Percentiles rank a stretch among this genome's conserved stretches.
These are phyloP conservation scores for Backusella tuberculispora DNA, from an alignment of 192 early-diverging fungal genomes.

Conservation along the genomic window DNA sequence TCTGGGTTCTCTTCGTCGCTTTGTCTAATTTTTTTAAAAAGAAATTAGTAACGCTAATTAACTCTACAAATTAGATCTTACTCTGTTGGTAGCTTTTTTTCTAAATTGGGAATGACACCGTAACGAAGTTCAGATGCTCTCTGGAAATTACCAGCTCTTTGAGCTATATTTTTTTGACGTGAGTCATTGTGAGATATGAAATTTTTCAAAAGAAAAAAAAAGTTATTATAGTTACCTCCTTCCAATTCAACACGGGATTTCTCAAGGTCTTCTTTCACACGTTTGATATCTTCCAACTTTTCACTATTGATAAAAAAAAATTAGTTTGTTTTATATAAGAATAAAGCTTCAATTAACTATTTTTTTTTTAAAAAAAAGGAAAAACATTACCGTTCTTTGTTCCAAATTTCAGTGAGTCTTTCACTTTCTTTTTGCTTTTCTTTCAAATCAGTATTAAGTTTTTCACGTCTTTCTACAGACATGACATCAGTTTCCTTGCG, in stretches of 20 bases:
- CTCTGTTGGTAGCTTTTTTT: slow-evolving; percentile 64
- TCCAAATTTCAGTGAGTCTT: slow-evolving; percentile 64
- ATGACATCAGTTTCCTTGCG: slow-evolving; percentile 76
- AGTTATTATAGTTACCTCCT: slow-evolving; percentile 27
- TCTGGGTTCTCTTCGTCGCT: slow-evolving; percentile 44
- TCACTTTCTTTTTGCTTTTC: slow-evolving; percentile 64
- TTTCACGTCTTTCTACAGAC: slow-evolving; percentile 65
- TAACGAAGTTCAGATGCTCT: slow-evolving; percentile 78
- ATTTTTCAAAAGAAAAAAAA: neutral
- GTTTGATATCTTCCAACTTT: slow-evolving; percentile 71
- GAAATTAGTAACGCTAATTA: neutral
- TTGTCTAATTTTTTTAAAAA: slow-evolving; percentile 7
- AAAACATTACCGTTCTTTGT: slow-evolving; percentile 57
- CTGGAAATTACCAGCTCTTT: slow-evolving; percentile 73
- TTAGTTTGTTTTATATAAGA: neutral
- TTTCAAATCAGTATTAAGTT: slow-evolving; percentile 61
- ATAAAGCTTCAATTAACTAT: neutral
- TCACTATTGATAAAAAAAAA: slow-evolving; percentile 16
- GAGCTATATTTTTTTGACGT: slow-evolving; percentile 43
- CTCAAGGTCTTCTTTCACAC: slow-evolving; percentile 70
- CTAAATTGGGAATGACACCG: slow-evolving; percentile 75
- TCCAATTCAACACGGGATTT: slow-evolving; percentile 78
- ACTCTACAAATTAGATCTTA: neutral
- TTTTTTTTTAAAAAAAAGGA: neutral
- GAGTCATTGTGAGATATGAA: neutral